phyloP scores from a whole-genome alignment of 805 yeast genomes.

The Saccharomyces paradoxus region DNA sequence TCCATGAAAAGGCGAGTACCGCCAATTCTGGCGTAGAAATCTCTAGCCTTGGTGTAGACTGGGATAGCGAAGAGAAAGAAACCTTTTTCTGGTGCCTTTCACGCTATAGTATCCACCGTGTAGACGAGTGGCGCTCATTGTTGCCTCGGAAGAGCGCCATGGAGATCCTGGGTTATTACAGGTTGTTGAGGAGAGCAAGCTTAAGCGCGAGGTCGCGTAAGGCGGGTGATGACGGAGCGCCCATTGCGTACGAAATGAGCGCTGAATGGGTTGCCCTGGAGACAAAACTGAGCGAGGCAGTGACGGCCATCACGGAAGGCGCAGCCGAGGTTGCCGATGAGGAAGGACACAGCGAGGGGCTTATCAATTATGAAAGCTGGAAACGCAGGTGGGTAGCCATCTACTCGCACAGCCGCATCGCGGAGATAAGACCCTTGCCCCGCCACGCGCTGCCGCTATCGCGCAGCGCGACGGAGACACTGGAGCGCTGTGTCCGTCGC shows the following conservation, averaged over 20 bases:
- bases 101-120: slow-evolving; percentile 26
- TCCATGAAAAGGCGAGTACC: not conserved
- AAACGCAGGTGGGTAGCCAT: slow-evolving; percentile 21
- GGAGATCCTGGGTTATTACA: slow-evolving; percentile 24
- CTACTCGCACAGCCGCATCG: slow-evolving; percentile 18
- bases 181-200: slow-evolving; percentile 8
- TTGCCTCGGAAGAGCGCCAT: slow-evolving; percentile 20
- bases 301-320: not conserved
- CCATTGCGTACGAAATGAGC: slow-evolving; percentile 28
- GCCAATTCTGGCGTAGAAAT: not conserved
- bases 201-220: not conserved
- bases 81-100: slow-evolving; percentile 24
- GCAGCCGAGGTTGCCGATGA: not conserved
- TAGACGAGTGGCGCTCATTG: slow-evolving; percentile 23
- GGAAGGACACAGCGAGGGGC: slow-evolving; percentile 1
- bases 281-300: not conserved
- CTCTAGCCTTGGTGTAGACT: slow-evolving; percentile 15
- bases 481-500: slow-evolving; percentile 10
- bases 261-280: not conserved
- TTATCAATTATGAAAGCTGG: slow-evolving; percentile 21
- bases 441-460: slow-evolving; percentile 11
- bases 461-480: slow-evolving; percentile 7
- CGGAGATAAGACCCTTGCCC: slow-evolving; percentile 11
- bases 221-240: not conserved
- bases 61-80: slow-evolving; percentile 26